These are phyloP conservation scores for Leptomonas seymouri DNA, from an alignment of 208 protist species.

Conservation along the genomic window DNA sequence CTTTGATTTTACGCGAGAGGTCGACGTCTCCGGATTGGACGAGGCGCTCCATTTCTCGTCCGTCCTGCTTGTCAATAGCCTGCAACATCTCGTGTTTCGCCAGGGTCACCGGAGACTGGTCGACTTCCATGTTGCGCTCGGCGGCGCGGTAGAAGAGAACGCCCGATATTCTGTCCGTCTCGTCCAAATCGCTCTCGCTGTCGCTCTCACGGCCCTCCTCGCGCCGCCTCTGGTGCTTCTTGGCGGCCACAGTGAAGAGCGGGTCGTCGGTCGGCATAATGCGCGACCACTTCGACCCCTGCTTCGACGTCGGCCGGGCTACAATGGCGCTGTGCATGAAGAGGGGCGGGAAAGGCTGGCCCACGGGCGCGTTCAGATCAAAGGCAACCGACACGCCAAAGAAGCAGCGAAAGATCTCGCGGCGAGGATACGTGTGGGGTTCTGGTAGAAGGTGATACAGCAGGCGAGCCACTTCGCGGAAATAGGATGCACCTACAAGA, in stretches of 20 bases:
- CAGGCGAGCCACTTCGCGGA: constrained; percentile 73
- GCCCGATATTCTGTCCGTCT: constrained; percentile 67
- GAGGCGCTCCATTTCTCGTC: constrained; percentile 43
- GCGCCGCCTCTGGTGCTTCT: constrained; percentile 61
- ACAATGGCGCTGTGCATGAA: constrained; percentile 77
- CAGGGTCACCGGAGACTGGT: constrained; percentile 54
- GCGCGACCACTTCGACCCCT: constrained; percentile 63
- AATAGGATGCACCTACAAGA: constrained; percentile 48
- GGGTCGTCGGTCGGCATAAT: constrained; percentile 57
- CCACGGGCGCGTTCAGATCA: constrained; percentile 60
- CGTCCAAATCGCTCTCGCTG: constrained; percentile 87
- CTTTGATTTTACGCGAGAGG: constrained; percentile 45
- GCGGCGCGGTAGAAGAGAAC: constrained; percentile 81
- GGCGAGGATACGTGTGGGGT: constrained; percentile 75
- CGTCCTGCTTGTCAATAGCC: constrained; percentile 62
- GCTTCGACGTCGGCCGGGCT: constrained; percentile 36
- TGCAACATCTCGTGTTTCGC: constrained; percentile 65
- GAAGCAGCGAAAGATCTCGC: constrained; percentile 83
- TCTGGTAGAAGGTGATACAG: constrained; percentile 79
- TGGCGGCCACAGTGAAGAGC: constrained; percentile 41
- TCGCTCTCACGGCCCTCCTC: constrained; percentile 76
- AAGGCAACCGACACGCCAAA: constrained; percentile 71
- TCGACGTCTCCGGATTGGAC: constrained; percentile 58
- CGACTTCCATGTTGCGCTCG: constrained; percentile 66
- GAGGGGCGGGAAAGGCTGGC: constrained; percentile 73